A percentile compares a stretch with the other conserved stretches of the same genome.
These are phyloP conservation scores for Austroboletus niveus DNA, from an alignment of 1,284 basidiomycete species.

Conservation along the genomic window DNA sequence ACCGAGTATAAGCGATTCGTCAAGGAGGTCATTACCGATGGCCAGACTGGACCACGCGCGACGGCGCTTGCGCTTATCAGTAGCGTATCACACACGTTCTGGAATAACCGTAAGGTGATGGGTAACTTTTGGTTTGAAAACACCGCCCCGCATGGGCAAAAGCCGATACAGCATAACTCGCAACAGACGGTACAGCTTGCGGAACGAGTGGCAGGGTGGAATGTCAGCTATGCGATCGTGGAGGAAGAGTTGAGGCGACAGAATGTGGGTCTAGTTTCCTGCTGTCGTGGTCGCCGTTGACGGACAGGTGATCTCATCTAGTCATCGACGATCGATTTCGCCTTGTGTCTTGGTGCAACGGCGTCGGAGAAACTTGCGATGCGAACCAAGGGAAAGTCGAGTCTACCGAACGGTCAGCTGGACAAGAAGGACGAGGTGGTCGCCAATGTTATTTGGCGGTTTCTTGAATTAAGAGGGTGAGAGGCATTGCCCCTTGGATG, in stretches of 20 bases:
- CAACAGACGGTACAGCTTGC: slow-evolving; percentile 82
- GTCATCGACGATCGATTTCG: slow-evolving; percentile 97
- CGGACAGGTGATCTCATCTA: slow-evolving; percentile 30
- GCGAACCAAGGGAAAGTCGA: slow-evolving; percentile 67
- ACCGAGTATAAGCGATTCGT: slow-evolving; percentile 94
- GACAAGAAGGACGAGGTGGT: slow-evolving; percentile 99
- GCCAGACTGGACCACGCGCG: slow-evolving; percentile 86
- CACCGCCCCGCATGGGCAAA: slow-evolving; percentile 47
- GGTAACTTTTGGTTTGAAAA: slow-evolving; percentile 80
- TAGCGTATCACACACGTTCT: slow-evolving; percentile 74
- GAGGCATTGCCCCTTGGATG: slow-evolving; percentile 8
- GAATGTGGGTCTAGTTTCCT: slow-evolving; percentile 64
- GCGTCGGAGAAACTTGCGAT: slow-evolving; percentile 73
- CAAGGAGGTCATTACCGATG: slow-evolving; percentile 94
- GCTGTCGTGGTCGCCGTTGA: slow-evolving; percentile 9
- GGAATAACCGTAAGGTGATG: slow-evolving; percentile 72
- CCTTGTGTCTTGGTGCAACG: slow-evolving; percentile 91
- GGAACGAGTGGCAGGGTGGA: slow-evolving; percentile 90
- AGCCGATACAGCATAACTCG: slow-evolving; percentile 71
- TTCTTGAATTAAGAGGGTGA: slow-evolving; percentile 93
- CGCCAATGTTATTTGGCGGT: slow-evolving; percentile 97
- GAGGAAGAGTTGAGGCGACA: slow-evolving; percentile 96
- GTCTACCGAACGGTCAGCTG: slow-evolving; percentile 48
- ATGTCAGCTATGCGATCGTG: slow-evolving; percentile 82
- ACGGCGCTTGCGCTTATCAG: slow-evolving; percentile 86